These are phyloP conservation scores for Fusarium piperis DNA, from an alignment of 2,329 filamentous ascomycete genomes.

Conservation along the genomic window DNA sequence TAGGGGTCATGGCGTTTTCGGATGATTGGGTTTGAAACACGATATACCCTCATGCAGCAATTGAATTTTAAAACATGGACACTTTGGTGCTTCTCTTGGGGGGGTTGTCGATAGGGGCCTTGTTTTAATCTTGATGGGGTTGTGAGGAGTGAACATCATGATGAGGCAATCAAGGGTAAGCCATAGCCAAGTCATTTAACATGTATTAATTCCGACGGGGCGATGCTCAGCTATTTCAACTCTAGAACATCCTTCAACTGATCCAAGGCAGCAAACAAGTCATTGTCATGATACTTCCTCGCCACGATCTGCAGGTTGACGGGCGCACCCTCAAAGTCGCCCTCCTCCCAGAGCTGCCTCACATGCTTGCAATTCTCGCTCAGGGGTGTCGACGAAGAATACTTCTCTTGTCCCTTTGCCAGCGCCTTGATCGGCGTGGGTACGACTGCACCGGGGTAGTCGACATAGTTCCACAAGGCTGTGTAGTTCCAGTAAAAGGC, in stretches of 20 bases:
- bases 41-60: neutral
- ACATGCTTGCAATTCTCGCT: constrained; percentile 31
- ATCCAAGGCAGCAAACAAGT: constrained; percentile 2
- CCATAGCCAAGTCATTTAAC: neutral
- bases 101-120: too few species aligned
- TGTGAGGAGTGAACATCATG: neutral
- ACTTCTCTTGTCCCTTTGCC: neutral
- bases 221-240: neutral
- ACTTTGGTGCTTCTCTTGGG: neutral
- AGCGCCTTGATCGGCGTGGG: constrained; percentile 44
- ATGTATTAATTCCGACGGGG: neutral
- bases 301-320: constrained; percentile 48
- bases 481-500: constrained; percentile 50
- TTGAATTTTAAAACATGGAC: neutral
- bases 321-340: constrained; percentile 48
- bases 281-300: constrained; percentile 46
- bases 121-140: neutral
- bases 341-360: constrained; percentile 45
- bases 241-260: neutral
- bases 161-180: too few species aligned
- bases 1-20: neutral
- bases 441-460: constrained; percentile 48
- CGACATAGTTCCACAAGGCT: constrained; percentile 49
- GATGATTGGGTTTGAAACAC: neutral
- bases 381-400: neutral